Percentiles rank a stretch among this genome's conserved stretches.
These are phyloP conservation scores for Colletotrichum sojae DNA, from an alignment of 2,329 filamentous ascomycete genomes.

Conservation along the genomic window DNA sequence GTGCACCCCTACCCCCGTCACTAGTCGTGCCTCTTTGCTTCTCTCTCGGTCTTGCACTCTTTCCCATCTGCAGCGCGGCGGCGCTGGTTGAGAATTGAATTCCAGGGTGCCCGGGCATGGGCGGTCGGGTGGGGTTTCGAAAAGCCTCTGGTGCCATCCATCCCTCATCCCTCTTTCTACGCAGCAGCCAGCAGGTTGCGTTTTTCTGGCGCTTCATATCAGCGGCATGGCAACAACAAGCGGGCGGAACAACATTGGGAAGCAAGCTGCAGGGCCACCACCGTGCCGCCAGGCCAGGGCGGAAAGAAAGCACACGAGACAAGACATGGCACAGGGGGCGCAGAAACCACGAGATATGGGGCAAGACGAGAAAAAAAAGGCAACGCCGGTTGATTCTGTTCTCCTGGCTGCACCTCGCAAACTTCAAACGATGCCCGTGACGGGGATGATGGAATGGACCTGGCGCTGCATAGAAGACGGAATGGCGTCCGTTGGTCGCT, in stretches of 20 bases:
- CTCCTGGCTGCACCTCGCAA: no score
- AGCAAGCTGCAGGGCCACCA: no score
- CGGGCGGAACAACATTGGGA: no score
- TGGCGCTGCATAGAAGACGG: neutral
- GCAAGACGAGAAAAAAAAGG: no score
- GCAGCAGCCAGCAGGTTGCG: neutral
- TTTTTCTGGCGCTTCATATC: slow-evolving; percentile 6
- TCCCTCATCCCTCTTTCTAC: no score
- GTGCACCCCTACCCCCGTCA: neutral
- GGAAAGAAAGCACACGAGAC: no score
- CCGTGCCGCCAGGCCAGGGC: no score
- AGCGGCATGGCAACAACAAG: no score
- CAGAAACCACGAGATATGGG: no score
- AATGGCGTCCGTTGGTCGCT: no score
- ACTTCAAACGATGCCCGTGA: neutral
- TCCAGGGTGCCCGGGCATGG: slow-evolving; percentile 20
- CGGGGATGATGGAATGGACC: neutral
- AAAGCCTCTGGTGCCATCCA: slow-evolving; percentile 17
- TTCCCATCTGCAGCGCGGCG: slow-evolving; percentile 16
- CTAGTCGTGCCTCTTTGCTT: neutral
- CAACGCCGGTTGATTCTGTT: neutral
- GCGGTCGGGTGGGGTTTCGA: slow-evolving; percentile 19
- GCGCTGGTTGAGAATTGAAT: slow-evolving; percentile 20
- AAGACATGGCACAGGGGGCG: no score
- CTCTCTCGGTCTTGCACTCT: slow-evolving; percentile 7